Percentiles rank a stretch among this genome's conserved stretches.
Evolutionary conservation across 2,329 filamentous ascomycete species (phyloP).

Genomic region (Fusarium liriodendri): DNA sequence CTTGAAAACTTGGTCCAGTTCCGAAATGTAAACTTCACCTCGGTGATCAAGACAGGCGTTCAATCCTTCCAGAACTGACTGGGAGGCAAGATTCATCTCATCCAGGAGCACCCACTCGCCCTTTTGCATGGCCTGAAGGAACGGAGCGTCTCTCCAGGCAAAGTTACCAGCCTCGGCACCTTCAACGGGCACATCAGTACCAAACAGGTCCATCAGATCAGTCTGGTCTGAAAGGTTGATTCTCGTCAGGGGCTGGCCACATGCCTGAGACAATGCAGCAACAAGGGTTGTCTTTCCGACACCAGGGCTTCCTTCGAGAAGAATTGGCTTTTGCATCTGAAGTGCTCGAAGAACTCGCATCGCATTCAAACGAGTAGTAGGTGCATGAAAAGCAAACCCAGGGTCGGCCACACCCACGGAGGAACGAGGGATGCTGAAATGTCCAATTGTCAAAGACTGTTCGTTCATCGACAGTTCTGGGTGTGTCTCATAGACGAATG

Average conservation of each 20-base stretch:
- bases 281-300: constrained; percentile 97
- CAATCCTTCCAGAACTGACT: constrained; percentile 94
- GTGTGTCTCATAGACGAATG: constrained; percentile 71
- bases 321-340: constrained; percentile 88
- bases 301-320: constrained; percentile 96
- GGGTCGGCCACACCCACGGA: constrained; percentile 54
- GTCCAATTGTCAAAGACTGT: constrained; percentile 72
- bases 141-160: constrained; percentile 94
- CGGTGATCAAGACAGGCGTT: constrained; percentile 98
- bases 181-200: constrained; percentile 94
- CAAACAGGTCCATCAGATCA: constrained; percentile 96
- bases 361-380: constrained; percentile 88
- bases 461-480: constrained; percentile 68
- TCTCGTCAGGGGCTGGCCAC: constrained; percentile 85
- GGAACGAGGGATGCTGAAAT: constrained; percentile 73
- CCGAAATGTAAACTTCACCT: constrained; percentile 94
- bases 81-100: constrained; percentile 98
- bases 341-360: constrained; percentile 92
- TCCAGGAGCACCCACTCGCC: constrained; percentile 97
- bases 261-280: constrained; percentile 81
- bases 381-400: constrained; percentile 78
- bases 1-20: constrained; percentile 93
- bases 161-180: constrained; percentile 92
- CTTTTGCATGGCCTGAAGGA: constrained; percentile 94
- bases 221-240: constrained; percentile 99